A percentile compares a stretch with the other conserved stretches of the same genome.
Conservation (phyloP, 805 yeast species). For the Wickerhamomyces chaumierensis region DNA sequence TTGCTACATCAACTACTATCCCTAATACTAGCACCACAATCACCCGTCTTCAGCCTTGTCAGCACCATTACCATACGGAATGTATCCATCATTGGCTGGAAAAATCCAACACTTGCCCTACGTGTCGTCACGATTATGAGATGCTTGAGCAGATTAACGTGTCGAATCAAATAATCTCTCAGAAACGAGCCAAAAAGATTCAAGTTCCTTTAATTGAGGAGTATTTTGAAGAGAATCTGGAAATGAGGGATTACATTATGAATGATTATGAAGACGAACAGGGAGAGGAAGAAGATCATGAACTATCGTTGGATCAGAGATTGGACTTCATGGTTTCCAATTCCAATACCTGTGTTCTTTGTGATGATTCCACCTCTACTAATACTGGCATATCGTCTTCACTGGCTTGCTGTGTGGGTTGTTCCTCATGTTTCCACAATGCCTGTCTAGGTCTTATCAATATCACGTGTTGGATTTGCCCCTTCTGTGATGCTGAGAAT, state of each 20-base stretch:
- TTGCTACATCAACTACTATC: constrained; percentile 2
- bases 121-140: constrained; percentile 40
- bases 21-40: constrained; percentile 2
- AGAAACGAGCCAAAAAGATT: constrained; percentile 7
- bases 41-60: constrained; percentile 32
- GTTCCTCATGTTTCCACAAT: constrained; percentile 30
- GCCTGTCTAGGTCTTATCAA: constrained; percentile 26
- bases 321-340: constrained; percentile 12
- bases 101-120: constrained; percentile 49
- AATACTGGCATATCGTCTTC: constrained; percentile 7
- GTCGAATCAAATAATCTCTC: constrained; percentile 6
- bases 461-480: constrained; percentile 32
- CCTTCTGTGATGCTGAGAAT: constrained; percentile 34
- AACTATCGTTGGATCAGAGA: constrained; percentile 9
- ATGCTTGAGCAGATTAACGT: constrained; percentile 23
- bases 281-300: too few species aligned
- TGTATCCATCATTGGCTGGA: constrained; percentile 50
- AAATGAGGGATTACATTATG: constrained; percentile 1
- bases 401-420: constrained; percentile 17
- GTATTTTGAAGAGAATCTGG: constrained; percentile 11
- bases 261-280: constrained; percentile 2
- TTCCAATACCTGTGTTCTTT: constrained; percentile 15
- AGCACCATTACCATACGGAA: constrained; percentile 42
- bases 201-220: constrained; percentile 6
- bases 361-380: constrained; percentile 7